Conservation (phyloP, 352 stramenopile genomes). For the Pythium scleroteichum region DNA sequence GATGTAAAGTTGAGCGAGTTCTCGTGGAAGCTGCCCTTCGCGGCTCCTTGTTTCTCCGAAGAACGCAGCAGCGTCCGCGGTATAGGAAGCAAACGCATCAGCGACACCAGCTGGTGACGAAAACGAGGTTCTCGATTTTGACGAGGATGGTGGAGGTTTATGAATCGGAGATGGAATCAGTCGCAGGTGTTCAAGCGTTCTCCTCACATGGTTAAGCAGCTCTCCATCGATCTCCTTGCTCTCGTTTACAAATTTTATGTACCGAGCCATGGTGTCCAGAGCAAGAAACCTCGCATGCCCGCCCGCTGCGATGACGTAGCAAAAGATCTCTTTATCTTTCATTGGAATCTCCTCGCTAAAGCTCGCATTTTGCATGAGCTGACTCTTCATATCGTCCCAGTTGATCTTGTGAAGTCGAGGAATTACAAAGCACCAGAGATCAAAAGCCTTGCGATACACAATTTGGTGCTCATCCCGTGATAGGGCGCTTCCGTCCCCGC, state of each 20-base stretch:
- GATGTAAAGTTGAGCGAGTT: constrained; percentile 47
- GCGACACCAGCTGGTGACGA: constrained; percentile 20
- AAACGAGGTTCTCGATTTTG: constrained; percentile 9
- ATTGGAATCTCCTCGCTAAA: constrained; percentile 41
- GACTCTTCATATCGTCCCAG: constrained; percentile 52
- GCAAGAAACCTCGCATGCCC: constrained; percentile 42
- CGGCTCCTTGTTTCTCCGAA: constrained; percentile 22
- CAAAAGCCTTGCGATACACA: constrained; percentile 50
- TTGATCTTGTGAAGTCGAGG: constrained; percentile 58
- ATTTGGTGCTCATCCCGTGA: constrained; percentile 40
- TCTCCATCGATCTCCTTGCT: constrained; percentile 22
- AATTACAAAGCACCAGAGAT: constrained; percentile 62
- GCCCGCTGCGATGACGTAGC: constrained; percentile 42
- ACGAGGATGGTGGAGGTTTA: not conserved
- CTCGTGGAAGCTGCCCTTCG: constrained; percentile 21
- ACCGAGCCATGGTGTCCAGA: constrained; percentile 39
- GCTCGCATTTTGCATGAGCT: constrained; percentile 50
- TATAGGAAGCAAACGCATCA: constrained; percentile 19
- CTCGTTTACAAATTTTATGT: constrained; percentile 37
- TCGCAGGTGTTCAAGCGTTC: constrained; percentile 24
- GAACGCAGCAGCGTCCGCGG: constrained; percentile 33
- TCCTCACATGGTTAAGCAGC: constrained; percentile 14
- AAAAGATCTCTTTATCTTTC: constrained; percentile 71
- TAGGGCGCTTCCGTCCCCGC: constrained; percentile 31
- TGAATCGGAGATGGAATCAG: constrained; percentile 3